These are phyloP conservation scores for Ogataea paradorogensis DNA, from an alignment of 805 yeast species.

Conservation along the genomic window DNA sequence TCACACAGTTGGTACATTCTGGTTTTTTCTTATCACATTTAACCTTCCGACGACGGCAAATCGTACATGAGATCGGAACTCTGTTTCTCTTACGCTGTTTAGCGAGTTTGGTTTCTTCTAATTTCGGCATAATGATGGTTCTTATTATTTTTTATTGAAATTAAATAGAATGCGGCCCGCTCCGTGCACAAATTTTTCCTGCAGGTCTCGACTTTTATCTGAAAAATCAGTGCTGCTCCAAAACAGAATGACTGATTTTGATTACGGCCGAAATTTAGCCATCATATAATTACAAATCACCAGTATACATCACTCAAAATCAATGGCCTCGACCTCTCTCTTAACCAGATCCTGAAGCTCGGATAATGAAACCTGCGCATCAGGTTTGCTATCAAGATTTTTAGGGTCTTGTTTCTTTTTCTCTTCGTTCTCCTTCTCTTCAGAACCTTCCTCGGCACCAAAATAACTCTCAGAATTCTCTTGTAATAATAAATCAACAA, in stretches of 20 bases:
- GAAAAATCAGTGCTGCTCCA: constrained; percentile 13
- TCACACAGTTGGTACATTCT: constrained; percentile 53
- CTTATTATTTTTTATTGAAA: not conserved
- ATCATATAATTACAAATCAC: not conserved
- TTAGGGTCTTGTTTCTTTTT: constrained; percentile 5
- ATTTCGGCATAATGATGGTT: constrained; percentile 11
- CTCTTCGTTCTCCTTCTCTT: constrained; percentile 1
- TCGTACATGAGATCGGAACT: constrained; percentile 39
- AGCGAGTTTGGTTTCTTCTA: constrained; percentile 13
- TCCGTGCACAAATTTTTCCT: constrained; percentile 2
- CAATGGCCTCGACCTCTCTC: constrained; percentile 20
- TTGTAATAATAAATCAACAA: constrained; percentile 28
- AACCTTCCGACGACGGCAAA: constrained; percentile 39
- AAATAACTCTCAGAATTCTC: constrained; percentile 5
- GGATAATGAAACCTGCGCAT: constrained; percentile 14
- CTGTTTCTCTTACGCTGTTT: constrained; percentile 36
- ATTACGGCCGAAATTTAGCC: not conserved
- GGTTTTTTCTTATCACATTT: constrained; percentile 47
- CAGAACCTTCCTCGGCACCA: constrained; percentile 1
- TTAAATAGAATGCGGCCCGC: constrained; percentile 1
- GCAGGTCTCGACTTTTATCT: constrained; percentile 13
- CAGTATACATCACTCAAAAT: constrained; percentile 12
- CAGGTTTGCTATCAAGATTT: constrained; percentile 6
- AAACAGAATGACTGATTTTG: not conserved
- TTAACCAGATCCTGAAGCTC: constrained; percentile 21